A percentile compares a stretch with the other conserved stretches of the same genome.
phyloP scores from a whole-genome alignment of 106 monocot genomes.

The Dioscorea alata region DNA sequence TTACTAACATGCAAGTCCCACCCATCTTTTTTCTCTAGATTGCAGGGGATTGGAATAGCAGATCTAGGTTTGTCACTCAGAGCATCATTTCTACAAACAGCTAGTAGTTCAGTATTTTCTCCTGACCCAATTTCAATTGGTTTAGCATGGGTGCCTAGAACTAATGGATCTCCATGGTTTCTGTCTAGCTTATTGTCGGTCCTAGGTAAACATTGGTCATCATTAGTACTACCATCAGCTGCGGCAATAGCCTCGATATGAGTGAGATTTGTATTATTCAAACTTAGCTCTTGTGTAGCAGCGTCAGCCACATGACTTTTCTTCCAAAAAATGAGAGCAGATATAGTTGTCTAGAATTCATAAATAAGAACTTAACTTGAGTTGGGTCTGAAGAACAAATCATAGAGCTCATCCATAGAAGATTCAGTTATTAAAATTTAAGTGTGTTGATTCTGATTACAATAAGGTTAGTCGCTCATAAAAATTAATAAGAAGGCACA shows the following conservation, averaged over 20 bases:
- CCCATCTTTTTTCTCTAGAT: slow-evolving; percentile 43
- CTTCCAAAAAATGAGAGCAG: too few species aligned
- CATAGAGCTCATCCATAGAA: too few species aligned
- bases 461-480: too few species aligned
- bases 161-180: slow-evolving; percentile 13
- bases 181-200: slow-evolving; percentile 6
- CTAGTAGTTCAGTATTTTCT: slow-evolving; percentile 11
- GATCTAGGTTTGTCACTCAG: slow-evolving; percentile 11
- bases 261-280: slow-evolving; percentile 9
- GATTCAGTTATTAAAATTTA: too few species aligned
- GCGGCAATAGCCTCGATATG: not conserved
- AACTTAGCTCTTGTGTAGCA: slow-evolving; percentile 6
- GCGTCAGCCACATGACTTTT: too few species aligned
- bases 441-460: too few species aligned
- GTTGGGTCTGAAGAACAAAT: too few species aligned
- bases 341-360: too few species aligned
- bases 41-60: slow-evolving; percentile 10
- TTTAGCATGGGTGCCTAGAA: slow-evolving; percentile 3
- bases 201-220: slow-evolving; percentile 5
- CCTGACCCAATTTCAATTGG: not conserved
- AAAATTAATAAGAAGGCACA: too few species aligned
- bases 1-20: slow-evolving; percentile 13
- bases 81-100: slow-evolving; percentile 11
- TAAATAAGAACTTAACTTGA: too few species aligned
- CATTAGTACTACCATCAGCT: slow-evolving; percentile 11